Percentiles rank a stretch among this genome's conserved stretches.
phyloP scores from a whole-genome alignment of 345 rosid genomes.

The Rhizophora apiculata region DNA sequence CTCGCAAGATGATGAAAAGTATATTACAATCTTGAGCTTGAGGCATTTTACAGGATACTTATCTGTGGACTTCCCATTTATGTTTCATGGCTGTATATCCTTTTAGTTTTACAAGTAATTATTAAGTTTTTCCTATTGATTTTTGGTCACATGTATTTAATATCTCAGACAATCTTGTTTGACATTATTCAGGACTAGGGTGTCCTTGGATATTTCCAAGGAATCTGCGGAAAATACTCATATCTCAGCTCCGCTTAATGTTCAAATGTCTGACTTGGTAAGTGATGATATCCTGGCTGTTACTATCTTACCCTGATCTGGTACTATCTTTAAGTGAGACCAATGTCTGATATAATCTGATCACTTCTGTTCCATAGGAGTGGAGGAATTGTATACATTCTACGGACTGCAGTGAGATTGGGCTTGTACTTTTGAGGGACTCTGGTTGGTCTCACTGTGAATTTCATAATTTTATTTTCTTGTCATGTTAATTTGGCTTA shows the following conservation, averaged over 20 bases:
- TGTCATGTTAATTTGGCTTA: neutral
- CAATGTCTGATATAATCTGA: conserved; percentile 15
- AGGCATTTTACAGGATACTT: conserved; percentile 4
- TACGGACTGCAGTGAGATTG: conserved; percentile 86
- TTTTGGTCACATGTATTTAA: neutral
- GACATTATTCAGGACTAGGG: conserved; percentile 49
- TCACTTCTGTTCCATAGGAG: conserved; percentile 44
- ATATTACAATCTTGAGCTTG: conserved; percentile 27
- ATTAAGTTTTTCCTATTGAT: neutral
- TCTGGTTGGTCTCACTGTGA: conserved; percentile 44
- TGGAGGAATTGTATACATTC: conserved; percentile 74
- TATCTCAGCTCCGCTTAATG: conserved; percentile 42
- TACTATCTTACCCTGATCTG: neutral
- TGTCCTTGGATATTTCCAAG: conserved; percentile 45
- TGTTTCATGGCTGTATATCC: neutral
- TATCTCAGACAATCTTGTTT: conserved; percentile 19
- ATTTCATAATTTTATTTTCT: neutral
- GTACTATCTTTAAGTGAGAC: neutral
- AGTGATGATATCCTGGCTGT: conserved; percentile 22
- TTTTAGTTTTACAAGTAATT: neutral
- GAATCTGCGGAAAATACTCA: conserved; percentile 47
- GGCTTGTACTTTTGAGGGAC: conserved; percentile 62
- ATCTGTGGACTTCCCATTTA: neutral
- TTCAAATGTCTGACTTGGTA: conserved; percentile 67
- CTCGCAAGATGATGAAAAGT: conserved; percentile 63